Evolutionary conservation across 2,329 filamentous ascomycete genomes (phyloP), one percentile per base, ranked within the genome.

Genomic region (Aspergillus spinulosporus): DNA sequence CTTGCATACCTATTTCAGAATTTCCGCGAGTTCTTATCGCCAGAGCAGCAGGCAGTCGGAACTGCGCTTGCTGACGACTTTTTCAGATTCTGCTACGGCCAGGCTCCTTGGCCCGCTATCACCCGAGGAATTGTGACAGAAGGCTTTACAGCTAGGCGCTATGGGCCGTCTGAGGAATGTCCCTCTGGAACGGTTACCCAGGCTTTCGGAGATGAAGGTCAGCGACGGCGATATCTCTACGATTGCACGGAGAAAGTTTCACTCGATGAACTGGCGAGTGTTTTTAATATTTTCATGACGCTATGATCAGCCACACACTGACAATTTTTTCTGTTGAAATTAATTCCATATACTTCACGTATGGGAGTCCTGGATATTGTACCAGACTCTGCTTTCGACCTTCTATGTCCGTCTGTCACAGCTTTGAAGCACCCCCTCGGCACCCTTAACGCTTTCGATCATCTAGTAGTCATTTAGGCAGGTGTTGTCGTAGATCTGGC

Each of bases 1-100:
- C 62, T 77, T 9, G 72, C 72, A 0, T 78, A 73, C 45, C 60
- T 81, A 8, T 77, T 79, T 54, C 77, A 79, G 62, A 81, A 80
- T 42, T 78, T 73, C 62, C 73, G 72, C 7, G 71, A 79, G 14
- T 69, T 67, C 42, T 49, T 80, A 37, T 62, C 61, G 0, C 60
- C 65, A 1, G 61, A 64, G 5, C 74, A 78, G 52, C 59, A 62
- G 42, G 54, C 57, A 11, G 64, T 73, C 2, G 72, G 66, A 2
- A 61, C 61, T 9, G 51, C 54, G 2, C 75, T 78, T 57, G 77
- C 72, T 0, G 64, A 65, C 14, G 68, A 75, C 36, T 64, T 78
- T 4, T 66, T 78, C 56, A 66, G 62, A 5, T 79, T 78, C 46
- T 72, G 71, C 21, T 66, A 72, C 58, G 75, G 75, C 3, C 58